Base-by-base conservation (phyloP, 169 alveolate genomes). In the Plasmodium coatneyi region DNA sequence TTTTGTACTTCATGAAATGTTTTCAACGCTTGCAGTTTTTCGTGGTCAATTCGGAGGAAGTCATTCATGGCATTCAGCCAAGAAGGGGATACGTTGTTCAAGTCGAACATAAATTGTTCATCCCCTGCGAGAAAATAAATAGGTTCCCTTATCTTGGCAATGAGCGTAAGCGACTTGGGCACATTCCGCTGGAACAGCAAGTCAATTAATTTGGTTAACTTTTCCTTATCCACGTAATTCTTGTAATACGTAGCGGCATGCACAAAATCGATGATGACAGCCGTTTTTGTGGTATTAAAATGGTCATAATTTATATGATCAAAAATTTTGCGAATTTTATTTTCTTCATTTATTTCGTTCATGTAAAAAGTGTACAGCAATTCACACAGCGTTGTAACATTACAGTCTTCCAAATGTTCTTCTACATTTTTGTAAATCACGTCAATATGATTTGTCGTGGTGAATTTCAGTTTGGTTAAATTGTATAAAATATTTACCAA, bases 341-440 rank as follows among this genome's bases (percentile, higher is more conserved):
- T 80, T 90, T 90, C 95, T 66, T 90, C 95, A 90, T 90, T 90
- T 90, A 90, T 90, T 70, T 90, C 84, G 49, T 90, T 90, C 95
- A 90, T 90, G 83, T 90, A 90, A 80, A 90, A 80, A 19, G 95
- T 90, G 52, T 80, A 90, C 49, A 90, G 82, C 41, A 90, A 81
- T 80, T 90, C 95, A 32, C 80, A 90, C 83, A 90, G 72, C n/a
- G 95, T 80, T 25, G 30, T 81, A 1, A 71, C 70, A 39, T 90
- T 90, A 71, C 95, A 90, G 3, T 90, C 72, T 71, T 90, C 91
- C 28, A 90, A 43, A 71, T 90, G 90, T 80, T 90, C 95, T 39
- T 90, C 95, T 2, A 90, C 92, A 90, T 76, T 90, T 90, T 90
- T 90, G 82, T 90, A 90, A 41, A 90, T 90, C 25, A 90, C 84